Evolutionary conservation across 305 asterid species (phyloP).

Genomic region (Lippia alba): DNA sequence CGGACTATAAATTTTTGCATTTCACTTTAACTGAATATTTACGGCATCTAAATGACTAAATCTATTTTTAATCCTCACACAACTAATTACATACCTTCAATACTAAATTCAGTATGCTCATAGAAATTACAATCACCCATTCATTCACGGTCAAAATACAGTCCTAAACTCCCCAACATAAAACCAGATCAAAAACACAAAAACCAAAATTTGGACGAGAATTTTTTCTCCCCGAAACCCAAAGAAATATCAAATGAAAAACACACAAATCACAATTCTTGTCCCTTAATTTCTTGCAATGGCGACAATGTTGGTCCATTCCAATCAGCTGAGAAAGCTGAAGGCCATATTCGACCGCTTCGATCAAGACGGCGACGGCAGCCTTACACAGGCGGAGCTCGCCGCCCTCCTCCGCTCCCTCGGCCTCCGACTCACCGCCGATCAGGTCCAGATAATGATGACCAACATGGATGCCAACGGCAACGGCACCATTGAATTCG

Average conservation of each 20-base stretch:
- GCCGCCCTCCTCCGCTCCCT: slow-evolving; percentile 69
- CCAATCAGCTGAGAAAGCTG: slow-evolving; percentile 53
- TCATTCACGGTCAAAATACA: slow-evolving; percentile 19
- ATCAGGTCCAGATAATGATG: slow-evolving; percentile 52
- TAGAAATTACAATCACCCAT: slow-evolving; percentile 17
- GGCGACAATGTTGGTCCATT: slow-evolving; percentile 38
- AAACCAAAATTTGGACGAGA: slow-evolving; percentile 1
- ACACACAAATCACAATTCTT: slow-evolving; percentile 4
- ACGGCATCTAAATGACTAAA: too few species aligned
- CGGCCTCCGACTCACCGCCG: slow-evolving; percentile 56
- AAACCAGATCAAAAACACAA: slow-evolving; percentile 16
- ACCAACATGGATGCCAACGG: slow-evolving; percentile 62
- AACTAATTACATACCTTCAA: too few species aligned
- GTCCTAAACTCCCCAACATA: slow-evolving; percentile 40
- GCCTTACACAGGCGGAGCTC: slow-evolving; percentile 64
- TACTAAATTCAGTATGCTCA: too few species aligned
- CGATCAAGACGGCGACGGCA: slow-evolving; percentile 71
- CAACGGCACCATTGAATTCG: slow-evolving; percentile 60
- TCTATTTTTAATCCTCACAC: too few species aligned
- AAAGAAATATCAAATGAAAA: background rate
- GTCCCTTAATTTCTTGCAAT: background rate
- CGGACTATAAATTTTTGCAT: too few species aligned
- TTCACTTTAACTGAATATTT: too few species aligned
- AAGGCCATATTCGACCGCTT: slow-evolving; percentile 58
- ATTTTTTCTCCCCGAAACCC: background rate